Base-by-base conservation (phyloP, 2,329 filamentous ascomycete species). In the Rhinocladiella similis region DNA sequence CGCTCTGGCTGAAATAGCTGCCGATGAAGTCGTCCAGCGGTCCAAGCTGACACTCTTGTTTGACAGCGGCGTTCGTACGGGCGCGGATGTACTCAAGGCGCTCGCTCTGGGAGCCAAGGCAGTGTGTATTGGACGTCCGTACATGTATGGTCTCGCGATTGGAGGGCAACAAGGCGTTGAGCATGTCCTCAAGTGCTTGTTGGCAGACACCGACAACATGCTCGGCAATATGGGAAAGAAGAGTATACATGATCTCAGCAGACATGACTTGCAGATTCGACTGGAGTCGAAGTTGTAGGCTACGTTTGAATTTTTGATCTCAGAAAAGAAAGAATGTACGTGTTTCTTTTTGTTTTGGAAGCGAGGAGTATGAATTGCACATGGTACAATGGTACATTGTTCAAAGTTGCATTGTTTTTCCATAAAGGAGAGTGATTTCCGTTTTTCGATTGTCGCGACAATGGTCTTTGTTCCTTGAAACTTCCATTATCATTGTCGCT, bases 1-100 rank as follows among this genome's bases (percentile, higher is more conserved):
- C 69, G 67, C 84, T 67, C 71, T 87, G 46, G 79, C 82, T 0
- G 77, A 84, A 62, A 83, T 87, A 59, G 83, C 82, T 0, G 84
- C 85, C 0, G 82, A 73, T 25, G 70, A 73, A 45, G 70, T 70
- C 52, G 55, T 73, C 14, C 53, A 59, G 33, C 41, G 52, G 35
- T 64, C 61, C 27, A 62, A 59, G 14, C 58, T 74, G 61, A 77
- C 74, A 1, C 70, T 82, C 1, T 69, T 82, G 7, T 82, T 82
- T 53, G 80, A 83, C 63, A 77, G 74, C 13, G 80, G 80, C 1
- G 71, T 81, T 41, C 70, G 78, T 12, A 76, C 73, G 3, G 80
- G 80, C 3, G 72, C 69, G 2, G 80, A 82, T 66, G 72, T 80
- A 33, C 70, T 79, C 48, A 82, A 83, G 60, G 80, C 79, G 5